Percentiles rank a stretch among this genome's conserved stretches.
Conservation (phyloP, 805 yeast species). For the Schwanniomyces vanrijiae region DNA sequence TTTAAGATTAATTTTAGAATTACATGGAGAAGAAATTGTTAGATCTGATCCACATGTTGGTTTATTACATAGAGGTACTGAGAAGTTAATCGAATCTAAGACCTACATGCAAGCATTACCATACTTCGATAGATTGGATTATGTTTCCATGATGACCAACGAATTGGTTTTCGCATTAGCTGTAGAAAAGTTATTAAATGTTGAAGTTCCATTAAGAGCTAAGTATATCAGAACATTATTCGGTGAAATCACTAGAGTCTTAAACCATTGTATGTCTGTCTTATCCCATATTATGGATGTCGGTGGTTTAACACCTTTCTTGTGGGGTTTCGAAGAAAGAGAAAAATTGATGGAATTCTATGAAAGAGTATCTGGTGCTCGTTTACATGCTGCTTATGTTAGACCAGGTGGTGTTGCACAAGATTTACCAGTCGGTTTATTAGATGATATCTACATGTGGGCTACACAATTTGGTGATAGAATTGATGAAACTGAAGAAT, state of each 20-base stretch:
- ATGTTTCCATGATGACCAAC: constrained; percentile 87
- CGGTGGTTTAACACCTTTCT: constrained; percentile 89
- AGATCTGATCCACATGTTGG: constrained; percentile 91
- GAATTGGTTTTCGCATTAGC: constrained; percentile 84
- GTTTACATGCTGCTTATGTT: constrained; percentile 84
- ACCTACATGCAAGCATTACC: constrained; percentile 88
- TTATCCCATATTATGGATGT: constrained; percentile 91
- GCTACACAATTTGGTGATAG: constrained; percentile 94
- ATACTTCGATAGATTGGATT: constrained; percentile 83
- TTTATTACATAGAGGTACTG: constrained; percentile 84
- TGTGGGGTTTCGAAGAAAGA: constrained; percentile 94
- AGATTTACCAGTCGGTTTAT: constrained; percentile 80
- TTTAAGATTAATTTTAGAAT: constrained; percentile 78
- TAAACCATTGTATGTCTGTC: constrained; percentile 85
- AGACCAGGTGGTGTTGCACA: constrained; percentile 93
- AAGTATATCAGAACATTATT: constrained; percentile 82
- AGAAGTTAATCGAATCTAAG: constrained; percentile 81
- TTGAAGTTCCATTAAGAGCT: constrained; percentile 83
- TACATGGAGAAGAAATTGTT: constrained; percentile 85
- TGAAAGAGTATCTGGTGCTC: constrained; percentile 88
- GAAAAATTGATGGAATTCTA: constrained; percentile 91
- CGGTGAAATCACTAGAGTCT: constrained; percentile 81
- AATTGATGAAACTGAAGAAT: constrained; percentile 86
- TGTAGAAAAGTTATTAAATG: constrained; percentile 78
- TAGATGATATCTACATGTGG: constrained; percentile 94